These are phyloP conservation scores for Tephrocybe rancida DNA, from an alignment of 768 basidiomycete species.

Conservation along the genomic window DNA sequence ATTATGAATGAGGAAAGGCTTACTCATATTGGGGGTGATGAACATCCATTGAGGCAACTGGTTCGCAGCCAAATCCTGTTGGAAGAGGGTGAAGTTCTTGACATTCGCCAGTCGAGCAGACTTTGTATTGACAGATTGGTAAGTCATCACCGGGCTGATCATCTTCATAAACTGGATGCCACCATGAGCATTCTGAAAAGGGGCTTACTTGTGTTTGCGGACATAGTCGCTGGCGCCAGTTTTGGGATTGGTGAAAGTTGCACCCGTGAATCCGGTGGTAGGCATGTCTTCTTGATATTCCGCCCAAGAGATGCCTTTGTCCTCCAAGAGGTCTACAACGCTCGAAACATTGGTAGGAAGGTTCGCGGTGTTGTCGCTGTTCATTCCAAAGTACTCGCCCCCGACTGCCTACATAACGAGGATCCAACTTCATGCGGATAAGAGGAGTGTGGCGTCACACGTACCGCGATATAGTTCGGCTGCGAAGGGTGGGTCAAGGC, in stretches of 20 bases:
- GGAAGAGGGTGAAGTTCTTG: constrained; percentile 67
- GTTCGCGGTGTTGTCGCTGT: constrained; percentile 38
- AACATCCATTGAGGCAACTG: constrained; percentile 62
- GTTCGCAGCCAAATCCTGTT: constrained; percentile 51
- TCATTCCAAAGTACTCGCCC: constrained; percentile 36
- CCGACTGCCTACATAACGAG: constrained; percentile 6
- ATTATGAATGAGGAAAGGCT: constrained; percentile 15
- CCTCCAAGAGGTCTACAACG: constrained; percentile 61
- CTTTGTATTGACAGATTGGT: constrained; percentile 50
- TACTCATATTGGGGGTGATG: constrained; percentile 59
- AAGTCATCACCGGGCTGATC: constrained; percentile 45
- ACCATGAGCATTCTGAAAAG: background rate
- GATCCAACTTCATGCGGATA: constrained; percentile 13
- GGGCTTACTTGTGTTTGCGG: constrained; percentile 32
- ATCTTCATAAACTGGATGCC: background rate
- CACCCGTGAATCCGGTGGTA: constrained; percentile 45
- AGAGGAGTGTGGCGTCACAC: constrained; percentile 10
- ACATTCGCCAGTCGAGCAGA: constrained; percentile 42
- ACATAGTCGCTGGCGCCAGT: constrained; percentile 30
- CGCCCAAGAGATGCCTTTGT: constrained; percentile 61
- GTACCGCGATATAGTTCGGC: constrained; percentile 55
- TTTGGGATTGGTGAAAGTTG: constrained; percentile 27
- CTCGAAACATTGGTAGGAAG: constrained; percentile 55
- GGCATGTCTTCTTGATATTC: constrained; percentile 65
- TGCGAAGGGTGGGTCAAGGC: constrained; percentile 60